Conservation (phyloP, 306 rosid species). For the Spatholobus suberectus region DNA sequence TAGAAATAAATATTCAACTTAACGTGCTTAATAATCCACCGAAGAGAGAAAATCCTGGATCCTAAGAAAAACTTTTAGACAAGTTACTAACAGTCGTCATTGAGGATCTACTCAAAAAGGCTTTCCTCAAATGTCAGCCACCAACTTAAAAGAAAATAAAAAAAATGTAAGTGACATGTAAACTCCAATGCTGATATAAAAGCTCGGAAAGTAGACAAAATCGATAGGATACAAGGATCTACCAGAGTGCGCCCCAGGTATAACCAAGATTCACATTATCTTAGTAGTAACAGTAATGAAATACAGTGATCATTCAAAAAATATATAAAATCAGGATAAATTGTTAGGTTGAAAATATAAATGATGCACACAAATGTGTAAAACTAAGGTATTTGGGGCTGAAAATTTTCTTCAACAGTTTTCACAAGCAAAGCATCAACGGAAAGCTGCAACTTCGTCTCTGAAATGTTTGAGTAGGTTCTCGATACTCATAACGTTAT, state of each 20-base stretch:
- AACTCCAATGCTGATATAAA: not conserved
- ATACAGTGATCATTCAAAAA: constrained; percentile 17
- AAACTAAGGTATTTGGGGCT: not conserved
- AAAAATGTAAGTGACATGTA: not conserved
- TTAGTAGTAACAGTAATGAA: not conserved
- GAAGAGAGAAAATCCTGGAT: not conserved
- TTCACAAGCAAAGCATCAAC: constrained; percentile 39
- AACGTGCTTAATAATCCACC: not conserved
- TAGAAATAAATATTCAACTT: not conserved
- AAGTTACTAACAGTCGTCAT: not conserved
- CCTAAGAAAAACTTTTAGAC: not conserved
- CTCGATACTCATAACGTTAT: constrained; percentile 69
- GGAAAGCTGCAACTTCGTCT: constrained; percentile 71
- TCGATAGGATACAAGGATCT: not conserved
- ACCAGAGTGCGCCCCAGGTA: not conserved
- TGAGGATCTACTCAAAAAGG: not conserved
- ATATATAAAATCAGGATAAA: constrained; percentile 20
- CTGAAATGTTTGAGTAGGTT: constrained; percentile 66
- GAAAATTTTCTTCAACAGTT: constrained; percentile 2
- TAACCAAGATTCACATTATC: constrained; percentile 30
- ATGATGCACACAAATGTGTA: constrained; percentile 44
- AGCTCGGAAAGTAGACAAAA: not conserved
- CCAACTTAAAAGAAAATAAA: not conserved
- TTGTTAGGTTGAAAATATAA: constrained; percentile 9
- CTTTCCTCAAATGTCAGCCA: not conserved